These are phyloP conservation scores for Boletellus sp. DNA, from an alignment of 768 basidiomycete species.

Conservation along the genomic window DNA sequence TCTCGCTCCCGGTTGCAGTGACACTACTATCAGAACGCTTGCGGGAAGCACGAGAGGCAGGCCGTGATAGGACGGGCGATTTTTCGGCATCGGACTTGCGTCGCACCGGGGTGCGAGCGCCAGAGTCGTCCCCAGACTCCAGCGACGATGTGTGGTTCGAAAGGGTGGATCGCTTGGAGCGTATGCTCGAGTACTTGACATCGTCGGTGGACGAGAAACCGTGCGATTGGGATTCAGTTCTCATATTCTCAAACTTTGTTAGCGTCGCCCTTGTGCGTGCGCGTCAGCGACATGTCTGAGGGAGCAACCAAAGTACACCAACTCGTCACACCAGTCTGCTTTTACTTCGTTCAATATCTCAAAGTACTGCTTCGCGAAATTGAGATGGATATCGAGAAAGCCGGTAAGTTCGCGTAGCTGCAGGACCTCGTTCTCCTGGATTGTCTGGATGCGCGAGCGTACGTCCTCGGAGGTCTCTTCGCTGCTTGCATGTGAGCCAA, in stretches of 20 bases:
- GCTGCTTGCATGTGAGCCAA: conserved; percentile 37
- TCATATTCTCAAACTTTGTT: conserved; percentile 25
- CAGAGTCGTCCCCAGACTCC: conserved; percentile 38
- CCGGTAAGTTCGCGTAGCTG: conserved; percentile 68
- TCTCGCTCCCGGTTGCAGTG: conserved; percentile 36
- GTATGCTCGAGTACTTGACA: conserved; percentile 31
- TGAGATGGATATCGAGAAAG: conserved; percentile 71
- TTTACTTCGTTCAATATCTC: conserved; percentile 71
- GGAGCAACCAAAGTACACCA: conserved; percentile 20
- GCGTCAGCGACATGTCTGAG: conserved; percentile 4
- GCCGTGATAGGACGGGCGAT: conserved; percentile 49
- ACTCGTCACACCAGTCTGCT: conserved; percentile 66
- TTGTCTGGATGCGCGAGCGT: conserved; percentile 69
- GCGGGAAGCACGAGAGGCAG: conserved; percentile 57
- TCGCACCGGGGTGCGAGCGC: conserved; percentile 23
- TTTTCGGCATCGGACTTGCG: conserved; percentile 42
- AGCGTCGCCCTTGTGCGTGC: conserved; percentile 26
- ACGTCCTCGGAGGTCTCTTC: conserved; percentile 87
- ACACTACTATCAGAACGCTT: conserved; percentile 59
- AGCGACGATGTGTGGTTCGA: conserved; percentile 20
- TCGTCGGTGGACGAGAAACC: conserved; percentile 18
- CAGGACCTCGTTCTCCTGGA: conserved; percentile 74
- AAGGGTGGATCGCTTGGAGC: conserved; percentile 31
- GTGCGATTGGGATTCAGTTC: conserved; percentile 16
- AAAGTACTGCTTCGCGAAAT: conserved; percentile 69